A percentile compares a stretch with the other conserved stretches of the same genome.
These are phyloP conservation scores for Clonostachys chloroleuca DNA, from an alignment of 2,329 filamentous ascomycete genomes.

Conservation along the genomic window DNA sequence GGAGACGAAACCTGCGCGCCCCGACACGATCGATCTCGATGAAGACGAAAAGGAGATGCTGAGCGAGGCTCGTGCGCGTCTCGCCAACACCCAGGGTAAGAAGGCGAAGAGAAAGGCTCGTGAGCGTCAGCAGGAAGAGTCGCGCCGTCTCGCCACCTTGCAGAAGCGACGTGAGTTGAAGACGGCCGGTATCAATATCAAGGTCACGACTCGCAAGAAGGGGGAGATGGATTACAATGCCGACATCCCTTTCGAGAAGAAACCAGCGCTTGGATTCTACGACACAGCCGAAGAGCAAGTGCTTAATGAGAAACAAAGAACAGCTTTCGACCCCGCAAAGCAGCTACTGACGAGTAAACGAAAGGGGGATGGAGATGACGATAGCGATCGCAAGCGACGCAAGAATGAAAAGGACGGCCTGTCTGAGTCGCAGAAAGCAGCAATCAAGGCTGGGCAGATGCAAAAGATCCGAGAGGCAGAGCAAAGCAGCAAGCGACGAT, in stretches of 20 bases:
- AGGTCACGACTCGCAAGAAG: constrained; percentile 84
- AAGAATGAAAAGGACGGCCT: constrained; percentile 83
- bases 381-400: constrained; percentile 75
- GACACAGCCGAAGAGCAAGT: constrained; percentile 81
- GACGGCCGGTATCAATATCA: constrained; percentile 97
- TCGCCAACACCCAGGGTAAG: constrained; percentile 98
- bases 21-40: constrained; percentile 96
- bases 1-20: constrained; percentile 90
- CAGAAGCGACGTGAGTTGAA: constrained; percentile 97
- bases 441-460: constrained; percentile 88
- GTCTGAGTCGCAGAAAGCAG: constrained; percentile 78
- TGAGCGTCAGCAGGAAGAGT: constrained; percentile 93
- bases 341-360: constrained; percentile 88
- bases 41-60: constrained; percentile 99
- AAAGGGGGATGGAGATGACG: constrained; percentile 87
- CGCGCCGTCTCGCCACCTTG: constrained; percentile 78
- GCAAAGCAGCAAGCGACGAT: constrained; percentile 87
- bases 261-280: constrained; percentile 83
- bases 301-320: constrained; percentile 78
- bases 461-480: constrained; percentile 95
- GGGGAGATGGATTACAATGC: constrained; percentile 99
- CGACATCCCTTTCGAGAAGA: constrained; percentile 96
- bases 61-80: constrained; percentile 90
- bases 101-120: constrained; percentile 97
- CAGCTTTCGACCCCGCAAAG: constrained; percentile 87